Percentiles rank a stretch among this genome's conserved stretches.
phyloP scores from a whole-genome alignment of 177 flowering plant species.

The Tripterygium wilfordii region DNA sequence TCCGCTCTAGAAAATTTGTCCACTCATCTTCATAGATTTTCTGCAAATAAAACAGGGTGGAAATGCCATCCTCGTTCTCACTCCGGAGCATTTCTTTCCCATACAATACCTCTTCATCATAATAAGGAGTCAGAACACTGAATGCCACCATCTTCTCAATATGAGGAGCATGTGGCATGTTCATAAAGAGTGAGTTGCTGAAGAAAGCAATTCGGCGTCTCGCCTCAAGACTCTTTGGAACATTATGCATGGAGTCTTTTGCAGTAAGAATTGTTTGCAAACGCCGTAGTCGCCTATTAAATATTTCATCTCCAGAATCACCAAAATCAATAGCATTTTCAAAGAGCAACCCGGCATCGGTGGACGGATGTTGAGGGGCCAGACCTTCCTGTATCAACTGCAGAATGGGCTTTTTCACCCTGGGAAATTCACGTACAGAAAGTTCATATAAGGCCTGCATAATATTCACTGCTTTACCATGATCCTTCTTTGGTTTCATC shows the following conservation, averaged over 20 bases:
- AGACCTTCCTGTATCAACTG: conserved; percentile 57
- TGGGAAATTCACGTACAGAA: conserved; percentile 57
- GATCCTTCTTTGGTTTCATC: conserved; percentile 39
- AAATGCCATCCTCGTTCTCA: conserved; percentile 92
- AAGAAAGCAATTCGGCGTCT: conserved; percentile 84
- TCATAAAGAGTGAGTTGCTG: conserved; percentile 93
- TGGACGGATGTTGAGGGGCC: conserved; percentile 31
- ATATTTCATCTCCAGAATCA: conserved; percentile 35
- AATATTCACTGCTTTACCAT: conserved; percentile 40
- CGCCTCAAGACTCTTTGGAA: conserved; percentile 89
- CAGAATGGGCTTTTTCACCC: conserved; percentile 29
- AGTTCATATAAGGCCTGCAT: conserved; percentile 84
- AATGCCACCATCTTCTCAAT: conserved; percentile 94
- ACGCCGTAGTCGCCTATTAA: conserved; percentile 59
- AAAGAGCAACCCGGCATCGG: conserved; percentile 51
- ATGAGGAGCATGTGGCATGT: conserved; percentile 85
- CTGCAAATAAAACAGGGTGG: conserved; percentile 84
- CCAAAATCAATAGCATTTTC: conserved; percentile 71
- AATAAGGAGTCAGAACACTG: conserved; percentile 94
- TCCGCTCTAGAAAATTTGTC: conserved; percentile 77
- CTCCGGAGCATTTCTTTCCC: conserved; percentile 50
- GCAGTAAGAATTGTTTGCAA: conserved; percentile 70
- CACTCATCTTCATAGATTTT: conserved; percentile 90
- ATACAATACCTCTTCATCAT: conserved; percentile 75
- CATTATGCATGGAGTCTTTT: conserved; percentile 79